Conservation (phyloP, 176 grass and related monocot genomes). For the barley (Hordeum vulgare) region MorexV3_pseudomolecules_assembly NC_058522.1:427006961-427007460, state of each 20-base stretch:
- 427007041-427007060: slow-evolving; percentile 80
- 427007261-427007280: slow-evolving; percentile 89
- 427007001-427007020: slow-evolving; percentile 90
- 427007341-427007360: slow-evolving; percentile 15
- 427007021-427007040: slow-evolving; percentile 79
- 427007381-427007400: slow-evolving; percentile 92
- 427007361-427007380: slow-evolving; percentile 43
- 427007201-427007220: slow-evolving; percentile 59
- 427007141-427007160: slow-evolving; percentile 63
- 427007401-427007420: slow-evolving; percentile 75
- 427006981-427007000: slow-evolving; percentile 14
- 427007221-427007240: slow-evolving; percentile 98
- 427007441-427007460: slow-evolving; percentile 95
- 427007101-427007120: slow-evolving; percentile 70
- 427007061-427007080: slow-evolving; percentile 72
- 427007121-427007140: slow-evolving; percentile 86
- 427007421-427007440: slow-evolving; percentile 95
- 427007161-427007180: slow-evolving; percentile 87
- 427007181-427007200: slow-evolving; percentile 68
- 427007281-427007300: slow-evolving; percentile 83
- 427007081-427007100: slow-evolving; percentile 33
- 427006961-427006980: slow-evolving; percentile 9
- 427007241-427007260: slow-evolving; percentile 98
- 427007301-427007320: slow-evolving; percentile 62
- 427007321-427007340: slow-evolving; percentile 20